A percentile compares a stretch with the other conserved stretches of the same genome.
These are phyloP conservation scores for Whalleya microplaca DNA, from an alignment of 2,329 filamentous ascomycete species.

Conservation along the genomic window DNA sequence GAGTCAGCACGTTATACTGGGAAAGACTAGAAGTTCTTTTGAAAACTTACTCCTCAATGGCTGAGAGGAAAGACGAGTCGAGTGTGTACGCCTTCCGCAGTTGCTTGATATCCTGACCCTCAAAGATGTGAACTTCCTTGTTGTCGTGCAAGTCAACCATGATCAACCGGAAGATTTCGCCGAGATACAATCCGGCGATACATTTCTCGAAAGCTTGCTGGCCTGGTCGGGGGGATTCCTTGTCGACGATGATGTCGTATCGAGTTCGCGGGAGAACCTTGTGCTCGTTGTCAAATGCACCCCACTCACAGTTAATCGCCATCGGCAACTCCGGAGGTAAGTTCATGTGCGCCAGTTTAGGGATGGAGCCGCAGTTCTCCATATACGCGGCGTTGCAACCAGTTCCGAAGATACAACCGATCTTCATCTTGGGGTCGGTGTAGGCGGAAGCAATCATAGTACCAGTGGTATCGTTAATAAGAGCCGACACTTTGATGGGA, in stretches of 20 bases:
- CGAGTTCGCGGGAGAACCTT: constrained; percentile 81
- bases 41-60: constrained; percentile 77
- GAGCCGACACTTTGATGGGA: constrained; percentile 87
- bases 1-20: constrained; percentile 25
- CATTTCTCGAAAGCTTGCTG: constrained; percentile 98
- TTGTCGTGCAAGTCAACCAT: constrained; percentile 85
- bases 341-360: constrained; percentile 91
- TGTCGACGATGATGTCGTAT: constrained; percentile 87
- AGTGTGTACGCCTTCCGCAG: constrained; percentile 87
- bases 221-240: constrained; percentile 87
- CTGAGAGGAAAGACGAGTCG: constrained; percentile 90
- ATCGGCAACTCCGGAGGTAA: constrained; percentile 82
- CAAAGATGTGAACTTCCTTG: constrained; percentile 75
- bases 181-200: constrained; percentile 92
- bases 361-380: constrained; percentile 88
- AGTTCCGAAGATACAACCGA: constrained; percentile 97
- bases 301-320: constrained; percentile 98
- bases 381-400: constrained; percentile 99
- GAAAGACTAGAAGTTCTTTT: neutral
- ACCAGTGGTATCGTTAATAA: constrained; percentile 98
- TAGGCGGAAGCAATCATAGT: constrained; percentile 96
- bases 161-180: constrained; percentile 90
- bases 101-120: constrained; percentile 76
- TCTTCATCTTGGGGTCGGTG: constrained; percentile 90
- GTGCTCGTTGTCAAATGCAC: constrained; percentile 94